Base-by-base conservation (phyloP, 2,329 filamentous ascomycete species). In the Aspergillus vadensis region DNA sequence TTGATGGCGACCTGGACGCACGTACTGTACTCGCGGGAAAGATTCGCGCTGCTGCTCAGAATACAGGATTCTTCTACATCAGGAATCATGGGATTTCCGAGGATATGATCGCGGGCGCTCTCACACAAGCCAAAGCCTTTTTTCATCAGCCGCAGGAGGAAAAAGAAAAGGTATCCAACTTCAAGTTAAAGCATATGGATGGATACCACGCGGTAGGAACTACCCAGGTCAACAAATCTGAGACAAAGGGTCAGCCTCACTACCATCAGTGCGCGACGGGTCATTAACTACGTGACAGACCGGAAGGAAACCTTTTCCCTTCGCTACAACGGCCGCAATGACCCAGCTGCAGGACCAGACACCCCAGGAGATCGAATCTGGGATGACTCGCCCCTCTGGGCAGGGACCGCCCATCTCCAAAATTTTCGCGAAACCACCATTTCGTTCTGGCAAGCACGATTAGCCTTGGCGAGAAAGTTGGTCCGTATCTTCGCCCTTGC, bases 1-100 rank as follows among this genome's bases (percentile, higher is more conserved):
- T 81, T 57, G 76, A 77, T 53, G 58, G 69, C 2, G 70, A 75
- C 0, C 53, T 77, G 0, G 65, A 70, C 0, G 73, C 77, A 3
- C 78, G 80, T 0, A 70, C 75, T 43, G 63, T 67, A 10, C 76
- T 83, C 0, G 81, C 82, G 0, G 64, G 66, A 0, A 69, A 75
- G 4, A 77, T 85, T 15, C 76, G 74, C 19, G 65, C 73, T 0
- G 83, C 83, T 0, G 80, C 82, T 2, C 78, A 80, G 14, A 81
- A 78, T 39, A 83, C 75, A 0, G 83, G 83, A 2, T 86, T 86
- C 73, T 85, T 86, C 71, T 85, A 85, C 72, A 76, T 85, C 60
- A 76, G 74, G 61, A 81, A 83, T 59, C 82, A 85, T 60, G 80
- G 82, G 3, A 79, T 84, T 23, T 60, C 76, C 0, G 43, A 72